Percentiles rank a stretch among this genome's conserved stretches.
phyloP scores from a whole-genome alignment of 2,329 filamentous ascomycete genomes.

The Botrytis fragariae region DNA sequence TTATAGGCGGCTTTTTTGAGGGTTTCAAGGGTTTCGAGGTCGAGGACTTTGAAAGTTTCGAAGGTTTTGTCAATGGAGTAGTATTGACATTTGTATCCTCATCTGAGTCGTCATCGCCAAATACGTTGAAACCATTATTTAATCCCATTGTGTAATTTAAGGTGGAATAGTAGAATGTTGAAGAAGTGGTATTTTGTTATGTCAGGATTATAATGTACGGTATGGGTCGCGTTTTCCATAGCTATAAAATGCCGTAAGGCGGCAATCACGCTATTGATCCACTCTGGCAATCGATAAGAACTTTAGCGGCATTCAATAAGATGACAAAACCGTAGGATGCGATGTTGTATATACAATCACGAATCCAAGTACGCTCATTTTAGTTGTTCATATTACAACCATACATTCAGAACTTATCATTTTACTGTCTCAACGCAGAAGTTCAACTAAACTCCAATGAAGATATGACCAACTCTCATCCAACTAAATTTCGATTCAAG shows the following conservation, averaged over 20 bases:
- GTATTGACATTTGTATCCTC: constrained; percentile 41
- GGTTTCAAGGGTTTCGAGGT: constrained; percentile 22
- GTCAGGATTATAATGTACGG: neutral
- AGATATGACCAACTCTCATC: constrained; percentile 21
- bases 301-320: neutral
- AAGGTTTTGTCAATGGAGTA: constrained; percentile 27
- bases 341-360: neutral
- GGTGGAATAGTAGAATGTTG: neutral
- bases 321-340: neutral
- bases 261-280: neutral
- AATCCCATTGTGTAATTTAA: constrained; percentile 38
- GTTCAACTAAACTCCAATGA: constrained; percentile 11
- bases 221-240: neutral
- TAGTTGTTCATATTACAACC: neutral
- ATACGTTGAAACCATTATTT: constrained; percentile 60
- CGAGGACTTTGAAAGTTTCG: constrained; percentile 23
- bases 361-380: neutral
- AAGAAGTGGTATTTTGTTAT: neutral
- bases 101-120: constrained; percentile 59
- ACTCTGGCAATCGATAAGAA: neutral
- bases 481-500: constrained; percentile 36
- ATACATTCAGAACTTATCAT: neutral
- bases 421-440: neutral
- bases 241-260: neutral
- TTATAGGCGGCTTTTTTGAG: constrained; percentile 39